Evolutionary conservation across 176 grass and related monocot genomes (phyloP), one percentile per base, ranked within the genome.

Genomic region (Oryza glumipatula): DNA sequence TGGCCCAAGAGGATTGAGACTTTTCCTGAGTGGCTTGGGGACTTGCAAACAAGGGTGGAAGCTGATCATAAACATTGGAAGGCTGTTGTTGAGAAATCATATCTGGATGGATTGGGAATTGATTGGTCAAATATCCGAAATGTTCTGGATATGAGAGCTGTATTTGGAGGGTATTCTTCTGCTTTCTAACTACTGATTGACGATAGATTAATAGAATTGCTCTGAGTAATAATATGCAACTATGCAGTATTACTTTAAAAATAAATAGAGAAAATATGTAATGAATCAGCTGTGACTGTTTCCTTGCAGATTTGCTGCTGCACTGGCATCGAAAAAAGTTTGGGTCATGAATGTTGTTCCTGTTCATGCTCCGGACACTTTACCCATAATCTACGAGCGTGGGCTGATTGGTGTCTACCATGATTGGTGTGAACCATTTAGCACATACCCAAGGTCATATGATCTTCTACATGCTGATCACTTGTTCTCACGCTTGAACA

Each of bases 291-390:
- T 81, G 68, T 70, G 68, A 84, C 81, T 81, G 33, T 90, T 82
- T 79, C 16, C 80, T 26, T 92, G 48, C 88, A 98, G 91, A 88
- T 98, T 98, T 92, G 93, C 96, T 61, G 91, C 93, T 43, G 91
- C 93, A 45, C 54, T 98, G 87, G 75, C 91, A 65, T 90, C 89
- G 43, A 84, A 92, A 86, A 98, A 92, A 24, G 89, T 98, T 9
- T 98, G 96, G 96, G 93, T 95, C 65, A 95, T 98, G 96, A 98
- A 95, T 87, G 91, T 95, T 44, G 93, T 98, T 74, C 93, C 89
- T 66, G 91, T 86, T 16, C 91, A 94, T 85, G 89, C 93, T 81
- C 80, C 89, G 76, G 91, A 98, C 83, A 94, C 93, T 70, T 78
- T 98, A 72, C 93, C 93, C 3, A 90, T 98, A 30, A 98, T 98